Conservation (phyloP, 164 flowering plant species). For the Macadamia tetraphylla region DNA sequence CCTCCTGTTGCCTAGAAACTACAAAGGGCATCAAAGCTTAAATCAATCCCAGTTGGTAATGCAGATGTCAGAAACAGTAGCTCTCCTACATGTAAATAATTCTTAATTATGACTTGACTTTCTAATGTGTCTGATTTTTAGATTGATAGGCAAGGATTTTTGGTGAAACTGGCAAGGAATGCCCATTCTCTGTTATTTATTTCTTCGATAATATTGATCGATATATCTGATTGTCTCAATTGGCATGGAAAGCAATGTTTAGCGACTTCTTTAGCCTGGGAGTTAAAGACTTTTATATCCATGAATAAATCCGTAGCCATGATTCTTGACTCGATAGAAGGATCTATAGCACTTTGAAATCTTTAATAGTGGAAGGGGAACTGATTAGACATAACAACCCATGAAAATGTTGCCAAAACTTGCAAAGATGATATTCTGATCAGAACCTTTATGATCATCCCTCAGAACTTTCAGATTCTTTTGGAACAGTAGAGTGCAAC, state of each 20-base stretch:
- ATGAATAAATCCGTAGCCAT: no score
- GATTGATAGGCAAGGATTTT: background rate
- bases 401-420: no score
- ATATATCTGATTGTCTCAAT: background rate
- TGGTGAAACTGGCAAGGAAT: constrained; percentile 1
- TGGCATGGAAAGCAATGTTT: background rate
- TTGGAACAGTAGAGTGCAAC: no score
- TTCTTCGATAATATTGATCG: constrained; percentile 3
- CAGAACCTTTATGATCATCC: no score
- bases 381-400: no score
- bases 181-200: background rate
- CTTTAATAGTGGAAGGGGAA: no score
- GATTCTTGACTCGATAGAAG: no score
- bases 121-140: constrained; percentile 6
- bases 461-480: no score
- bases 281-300: no score
- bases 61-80: background rate
- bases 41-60: constrained; percentile 8
- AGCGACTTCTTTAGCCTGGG: background rate
- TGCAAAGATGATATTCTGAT: no score
- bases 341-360: no score
- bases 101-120: background rate
- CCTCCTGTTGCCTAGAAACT: constrained; percentile 68
- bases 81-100: constrained; percentile 18
- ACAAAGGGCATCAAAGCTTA: background rate